A percentile compares a stretch with the other conserved stretches of the same genome.
Conservation (phyloP, 108 stramenopile genomes). For the Tribonema minus region DNA sequence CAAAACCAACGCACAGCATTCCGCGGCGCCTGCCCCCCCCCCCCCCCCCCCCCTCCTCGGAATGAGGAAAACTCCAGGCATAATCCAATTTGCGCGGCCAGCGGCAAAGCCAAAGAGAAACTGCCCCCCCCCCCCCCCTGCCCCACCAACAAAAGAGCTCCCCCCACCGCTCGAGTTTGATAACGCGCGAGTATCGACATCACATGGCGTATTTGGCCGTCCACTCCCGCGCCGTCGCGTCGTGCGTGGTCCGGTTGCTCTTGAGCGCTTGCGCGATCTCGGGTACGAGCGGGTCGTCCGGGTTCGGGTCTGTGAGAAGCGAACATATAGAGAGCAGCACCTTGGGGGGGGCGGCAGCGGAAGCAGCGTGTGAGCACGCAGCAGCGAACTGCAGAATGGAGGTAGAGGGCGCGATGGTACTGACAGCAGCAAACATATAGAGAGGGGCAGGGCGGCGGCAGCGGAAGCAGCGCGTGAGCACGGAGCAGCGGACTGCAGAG, state of each 20-base stretch:
- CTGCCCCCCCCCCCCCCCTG: background rate
- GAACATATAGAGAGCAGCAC: conserved; percentile 97
- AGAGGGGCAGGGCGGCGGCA: background rate
- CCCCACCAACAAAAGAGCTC: background rate
- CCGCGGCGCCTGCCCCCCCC: background rate
- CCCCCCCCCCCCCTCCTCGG: background rate
- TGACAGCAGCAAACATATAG: background rate
- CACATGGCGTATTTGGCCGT: conserved; percentile 57
- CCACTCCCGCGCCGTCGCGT: conserved; percentile 61
- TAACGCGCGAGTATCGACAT: background rate
- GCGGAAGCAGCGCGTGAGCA: background rate
- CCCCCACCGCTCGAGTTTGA: background rate
- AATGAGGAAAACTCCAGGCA: too few species aligned
- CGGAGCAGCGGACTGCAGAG: background rate
- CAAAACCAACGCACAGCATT: too few species aligned
- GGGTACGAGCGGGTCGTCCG: conserved; percentile 96
- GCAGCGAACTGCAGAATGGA: background rate
- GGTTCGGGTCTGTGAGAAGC: conserved; percentile 97
- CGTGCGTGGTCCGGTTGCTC: conserved; percentile 50
- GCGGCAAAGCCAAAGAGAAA: too few species aligned
- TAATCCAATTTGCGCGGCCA: too few species aligned
- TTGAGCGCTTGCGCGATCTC: conserved; percentile 76
- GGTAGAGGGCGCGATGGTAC: background rate
- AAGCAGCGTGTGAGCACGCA: background rate
- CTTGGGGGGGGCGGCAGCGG: background rate